Base-by-base conservation (phyloP, 179 eudicot species). In the Camellia oleifera region DNA sequence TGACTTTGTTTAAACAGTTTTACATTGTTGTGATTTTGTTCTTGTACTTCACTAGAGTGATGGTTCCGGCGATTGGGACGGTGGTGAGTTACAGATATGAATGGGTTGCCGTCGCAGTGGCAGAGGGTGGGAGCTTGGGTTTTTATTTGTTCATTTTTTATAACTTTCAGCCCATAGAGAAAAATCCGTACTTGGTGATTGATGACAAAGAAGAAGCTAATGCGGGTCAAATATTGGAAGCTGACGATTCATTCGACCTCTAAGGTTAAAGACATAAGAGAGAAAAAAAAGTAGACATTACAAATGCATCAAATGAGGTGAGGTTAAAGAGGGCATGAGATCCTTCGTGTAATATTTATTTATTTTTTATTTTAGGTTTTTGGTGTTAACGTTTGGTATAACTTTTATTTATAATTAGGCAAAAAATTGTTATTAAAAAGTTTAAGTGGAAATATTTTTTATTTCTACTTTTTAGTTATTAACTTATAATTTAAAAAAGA, bases 141-240 rank as follows among this genome's bases (percentile, higher is more conserved):
- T 81, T 81, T 72, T 81, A 81, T 64, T 15, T 44, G 63, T 81
- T 77, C 44, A 63, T 72, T 4, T 70, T 70, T 65, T 77, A 77
- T 44, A 81, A 77, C 4, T 81, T 81, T 64, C 70, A 65, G 48
- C 84, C 84, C 4, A 48, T 46, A 0, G 56, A 46, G 12, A 46
- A 14, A 26, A 72, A 72, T 18, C 75, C 75, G 0, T 72, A 72
- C n/a, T n/a, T 72, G 13, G 60, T 13, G 9, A 72, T 72, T 72
- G 75, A 72, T 72, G 75, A 48, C 3, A 0, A 72, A 11, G 75
- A 48, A 50, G 91, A 88, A 80, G 91, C 83, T 62, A 86, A 86
- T 80, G 90, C 88, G 15, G 87, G 45, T 48, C 57, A 72, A n/a
- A 72, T 72, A 2, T 72, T 72, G 75, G 60, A 72, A 52, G 40